Evolutionary conservation across 208 protist species (phyloP).

Genomic region (Leishmania tarentolae): DNA sequence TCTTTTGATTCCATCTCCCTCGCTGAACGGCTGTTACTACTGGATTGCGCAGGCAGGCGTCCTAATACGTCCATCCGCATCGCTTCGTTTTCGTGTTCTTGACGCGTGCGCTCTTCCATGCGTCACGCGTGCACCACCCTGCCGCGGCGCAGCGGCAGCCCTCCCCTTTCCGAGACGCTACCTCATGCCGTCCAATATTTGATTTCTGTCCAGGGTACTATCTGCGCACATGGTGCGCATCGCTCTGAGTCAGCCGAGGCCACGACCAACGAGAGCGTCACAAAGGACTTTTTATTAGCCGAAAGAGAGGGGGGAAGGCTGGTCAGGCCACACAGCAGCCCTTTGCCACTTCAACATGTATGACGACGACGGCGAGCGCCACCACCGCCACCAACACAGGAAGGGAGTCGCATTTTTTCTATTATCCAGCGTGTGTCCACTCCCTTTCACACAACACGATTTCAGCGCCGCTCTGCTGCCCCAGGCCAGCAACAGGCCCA

Average conservation of each 20-base stretch:
- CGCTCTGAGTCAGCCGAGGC: neutral
- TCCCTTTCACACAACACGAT: neutral
- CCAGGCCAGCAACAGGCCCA: neutral
- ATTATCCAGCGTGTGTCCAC: neutral
- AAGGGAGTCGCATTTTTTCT: neutral
- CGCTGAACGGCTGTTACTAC: neutral
- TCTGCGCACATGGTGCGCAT: neutral
- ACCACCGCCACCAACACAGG: conserved; percentile 1
- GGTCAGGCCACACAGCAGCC: neutral
- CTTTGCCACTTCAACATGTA: neutral
- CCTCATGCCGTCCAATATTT: neutral
- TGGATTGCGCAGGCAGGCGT: neutral
- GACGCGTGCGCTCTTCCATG: neutral
- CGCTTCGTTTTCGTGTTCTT: neutral
- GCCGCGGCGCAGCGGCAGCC: neutral
- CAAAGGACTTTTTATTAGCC: neutral
- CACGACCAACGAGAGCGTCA: neutral
- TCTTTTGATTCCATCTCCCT: neutral
- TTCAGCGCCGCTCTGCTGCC: neutral
- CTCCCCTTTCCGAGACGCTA: neutral
- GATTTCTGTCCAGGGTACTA: neutral
- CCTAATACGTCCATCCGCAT: neutral
- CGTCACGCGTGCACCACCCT: neutral
- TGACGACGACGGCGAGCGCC: neutral
- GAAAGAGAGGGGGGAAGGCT: neutral